phyloP scores from a whole-genome alignment of 352 stramenopile species.

The Globisporangium radiosum region DNA sequence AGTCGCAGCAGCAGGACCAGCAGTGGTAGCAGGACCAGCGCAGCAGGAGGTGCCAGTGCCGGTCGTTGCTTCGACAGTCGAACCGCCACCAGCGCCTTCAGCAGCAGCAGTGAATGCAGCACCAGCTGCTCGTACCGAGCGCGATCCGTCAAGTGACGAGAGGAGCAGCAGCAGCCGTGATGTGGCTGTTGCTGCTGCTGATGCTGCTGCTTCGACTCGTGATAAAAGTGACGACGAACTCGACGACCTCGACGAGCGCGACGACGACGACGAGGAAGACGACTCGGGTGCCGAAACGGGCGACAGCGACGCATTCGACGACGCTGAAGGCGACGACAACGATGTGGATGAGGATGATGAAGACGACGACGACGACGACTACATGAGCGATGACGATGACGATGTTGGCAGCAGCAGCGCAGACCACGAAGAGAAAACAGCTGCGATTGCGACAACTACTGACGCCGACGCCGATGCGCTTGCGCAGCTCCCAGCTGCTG shows the following conservation, averaged over 20 bases:
- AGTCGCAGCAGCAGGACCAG: background rate
- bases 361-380: slow-evolving; percentile 13
- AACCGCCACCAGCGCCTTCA: slow-evolving; percentile 2
- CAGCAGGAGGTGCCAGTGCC: too few species aligned
- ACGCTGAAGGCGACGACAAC: slow-evolving; percentile 7
- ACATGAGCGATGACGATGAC: slow-evolving; percentile 1
- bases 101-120: slow-evolving; percentile 1
- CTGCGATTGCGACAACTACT: background rate
- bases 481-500: slow-evolving; percentile 6
- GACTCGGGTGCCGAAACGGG: slow-evolving; percentile 14
- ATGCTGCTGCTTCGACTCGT: too few species aligned
- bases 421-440: slow-evolving; percentile 1
- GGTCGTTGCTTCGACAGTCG: background rate
- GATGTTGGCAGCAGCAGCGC: background rate
- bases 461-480: background rate
- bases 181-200: too few species aligned
- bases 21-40: too few species aligned
- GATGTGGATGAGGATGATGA: slow-evolving; percentile 20
- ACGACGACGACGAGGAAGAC: slow-evolving; percentile 5
- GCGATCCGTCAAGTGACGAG: background rate
- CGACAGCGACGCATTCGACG: slow-evolving; percentile 7
- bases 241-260: slow-evolving; percentile 21
- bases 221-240: background rate
- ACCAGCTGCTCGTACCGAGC: background rate
- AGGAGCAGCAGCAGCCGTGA: background rate